Conservation (phyloP, 2,329 filamentous ascomycete species). For the Fusarium vanettenii region DNA sequence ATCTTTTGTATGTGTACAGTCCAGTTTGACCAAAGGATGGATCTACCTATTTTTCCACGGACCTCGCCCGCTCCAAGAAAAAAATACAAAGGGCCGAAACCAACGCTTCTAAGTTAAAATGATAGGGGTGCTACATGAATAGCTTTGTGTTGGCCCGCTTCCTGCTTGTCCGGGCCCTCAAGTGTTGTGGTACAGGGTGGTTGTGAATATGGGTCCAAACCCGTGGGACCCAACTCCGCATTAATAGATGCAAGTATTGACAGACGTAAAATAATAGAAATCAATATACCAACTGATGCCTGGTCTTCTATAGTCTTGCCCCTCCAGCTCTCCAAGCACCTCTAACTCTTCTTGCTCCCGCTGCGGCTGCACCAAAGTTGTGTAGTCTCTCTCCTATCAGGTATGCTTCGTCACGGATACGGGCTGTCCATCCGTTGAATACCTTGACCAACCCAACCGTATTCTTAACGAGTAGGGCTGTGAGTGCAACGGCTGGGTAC, state of each 20-base stretch:
- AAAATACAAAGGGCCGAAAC: background rate
- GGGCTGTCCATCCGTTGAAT: conserved; percentile 79
- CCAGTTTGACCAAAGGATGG: background rate
- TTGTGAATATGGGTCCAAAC: background rate
- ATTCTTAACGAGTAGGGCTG: conserved; percentile 57
- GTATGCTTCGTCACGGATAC: conserved; percentile 94
- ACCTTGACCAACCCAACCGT: conserved; percentile 67
- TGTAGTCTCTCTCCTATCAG: conserved; percentile 94
- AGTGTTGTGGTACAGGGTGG: background rate
- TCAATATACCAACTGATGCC: background rate
- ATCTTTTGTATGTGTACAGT: background rate
- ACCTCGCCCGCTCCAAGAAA: background rate
- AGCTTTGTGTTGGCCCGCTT: background rate
- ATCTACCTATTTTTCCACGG: background rate
- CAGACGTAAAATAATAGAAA: conserved; percentile 9
- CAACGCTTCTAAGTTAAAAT: background rate
- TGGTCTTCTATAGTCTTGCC: conserved; percentile 40
- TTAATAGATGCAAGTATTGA: background rate
- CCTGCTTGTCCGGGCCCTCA: background rate
- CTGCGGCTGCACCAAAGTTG: conserved; percentile 77
- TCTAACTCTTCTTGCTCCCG: conserved; percentile 50
- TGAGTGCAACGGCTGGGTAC: conserved; percentile 74
- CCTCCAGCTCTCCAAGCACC: conserved; percentile 53
- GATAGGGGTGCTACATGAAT: background rate
- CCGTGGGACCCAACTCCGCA: background rate